Percentiles rank a stretch among this genome's conserved stretches.
Conservation (phyloP, 176 grass and related monocot genomes). For the Coix lacrymajobi region DNA sequence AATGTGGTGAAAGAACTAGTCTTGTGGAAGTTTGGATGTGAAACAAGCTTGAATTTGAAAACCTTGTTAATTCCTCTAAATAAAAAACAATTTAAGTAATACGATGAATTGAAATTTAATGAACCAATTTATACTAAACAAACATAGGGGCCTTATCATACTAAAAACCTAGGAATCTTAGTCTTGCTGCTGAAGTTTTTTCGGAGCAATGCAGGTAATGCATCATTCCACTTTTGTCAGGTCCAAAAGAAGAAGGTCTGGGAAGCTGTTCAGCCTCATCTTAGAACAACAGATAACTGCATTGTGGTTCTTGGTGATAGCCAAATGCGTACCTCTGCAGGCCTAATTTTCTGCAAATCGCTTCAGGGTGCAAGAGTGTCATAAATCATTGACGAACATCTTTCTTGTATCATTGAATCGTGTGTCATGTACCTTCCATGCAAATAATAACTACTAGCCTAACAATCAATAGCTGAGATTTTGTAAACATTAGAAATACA, state of each 20-base stretch:
- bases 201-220: conserved; percentile 14
- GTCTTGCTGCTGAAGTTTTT: not conserved
- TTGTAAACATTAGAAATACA: too few species aligned
- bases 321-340: conserved; percentile 69
- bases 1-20: not conserved
- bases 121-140: not conserved
- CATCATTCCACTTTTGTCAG: conserved; percentile 25
- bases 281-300: conserved; percentile 68
- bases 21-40: not conserved
- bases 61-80: not conserved
- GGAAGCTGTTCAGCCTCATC: conserved; percentile 86
- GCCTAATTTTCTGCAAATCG: conserved; percentile 60
- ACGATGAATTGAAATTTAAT: not conserved
- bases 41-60: not conserved
- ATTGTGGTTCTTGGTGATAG: conserved; percentile 48
- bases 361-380: conserved; percentile 83
- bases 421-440: not conserved
- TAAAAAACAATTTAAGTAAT: not conserved
- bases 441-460: conserved; percentile 30
- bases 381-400: conserved; percentile 27
- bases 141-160: not conserved
- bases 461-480: too few species aligned
- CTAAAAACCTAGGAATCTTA: not conserved
- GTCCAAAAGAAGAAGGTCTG: conserved; percentile 98
- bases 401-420: not conserved